Percentiles rank a stretch among this genome's conserved stretches.
These are phyloP conservation scores for Rhodotorula glutinis DNA, from an alignment of 1,284 basidiomycete species.

Conservation along the genomic window DNA sequence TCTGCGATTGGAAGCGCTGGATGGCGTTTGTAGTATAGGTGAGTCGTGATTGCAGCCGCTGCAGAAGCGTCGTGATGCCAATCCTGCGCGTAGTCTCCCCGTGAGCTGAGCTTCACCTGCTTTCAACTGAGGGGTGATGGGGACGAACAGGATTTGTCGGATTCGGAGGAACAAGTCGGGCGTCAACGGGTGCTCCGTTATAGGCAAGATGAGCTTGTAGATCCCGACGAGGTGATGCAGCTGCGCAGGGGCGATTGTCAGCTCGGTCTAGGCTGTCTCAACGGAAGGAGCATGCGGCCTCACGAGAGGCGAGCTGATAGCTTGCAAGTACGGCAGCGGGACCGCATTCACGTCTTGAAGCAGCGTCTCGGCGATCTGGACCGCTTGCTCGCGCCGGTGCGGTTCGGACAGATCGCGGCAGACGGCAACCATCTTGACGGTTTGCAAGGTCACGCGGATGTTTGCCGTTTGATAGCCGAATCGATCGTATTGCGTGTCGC, in stretches of 20 bases:
- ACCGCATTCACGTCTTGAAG: not conserved
- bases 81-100: no score
- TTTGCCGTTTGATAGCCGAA: conserved; percentile 9
- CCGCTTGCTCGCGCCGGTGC: not conserved
- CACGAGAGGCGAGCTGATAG: not conserved
- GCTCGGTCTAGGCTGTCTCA: not conserved
- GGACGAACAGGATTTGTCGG: conserved; percentile 2
- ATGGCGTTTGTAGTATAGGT: conserved; percentile 1
- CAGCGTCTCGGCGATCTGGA: conserved; percentile 1
- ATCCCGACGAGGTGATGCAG: conserved; percentile 13
- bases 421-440: conserved; percentile 2
- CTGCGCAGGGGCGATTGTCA: not conserved
- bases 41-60: conserved; percentile 7
- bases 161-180: conserved; percentile 6
- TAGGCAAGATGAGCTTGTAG: conserved; percentile 7
- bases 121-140: not conserved
- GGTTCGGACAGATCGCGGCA: not conserved
- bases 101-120: no score
- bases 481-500: not conserved
- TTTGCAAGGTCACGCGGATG: conserved; percentile 6
- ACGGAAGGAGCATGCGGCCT: not conserved
- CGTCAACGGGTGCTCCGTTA: conserved; percentile 1
- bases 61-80: no score
- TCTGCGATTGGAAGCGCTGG: conserved; percentile 11
- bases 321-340: conserved; percentile 3